These are phyloP conservation scores for Gynandropsis gynandra DNA, from an alignment of 345 rosid genomes.

Conservation along the genomic window DNA sequence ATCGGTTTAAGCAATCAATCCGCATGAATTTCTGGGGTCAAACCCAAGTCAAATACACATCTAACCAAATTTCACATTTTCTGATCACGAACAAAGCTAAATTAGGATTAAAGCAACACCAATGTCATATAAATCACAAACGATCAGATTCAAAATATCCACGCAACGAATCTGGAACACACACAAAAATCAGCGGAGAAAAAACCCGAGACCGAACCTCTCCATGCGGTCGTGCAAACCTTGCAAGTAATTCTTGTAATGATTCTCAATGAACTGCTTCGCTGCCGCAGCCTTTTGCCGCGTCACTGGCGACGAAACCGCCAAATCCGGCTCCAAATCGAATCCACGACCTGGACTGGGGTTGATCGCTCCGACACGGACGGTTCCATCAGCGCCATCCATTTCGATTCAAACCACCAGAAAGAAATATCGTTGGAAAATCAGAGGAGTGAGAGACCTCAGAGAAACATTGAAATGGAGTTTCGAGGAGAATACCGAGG, in stretches of 20 bases:
- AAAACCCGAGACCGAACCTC: constrained; percentile 37
- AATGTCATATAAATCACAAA: not conserved
- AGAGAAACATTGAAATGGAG: constrained; percentile 18
- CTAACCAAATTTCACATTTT: not conserved
- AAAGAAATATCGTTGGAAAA: not conserved
- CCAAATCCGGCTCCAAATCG: constrained; percentile 55
- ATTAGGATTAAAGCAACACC: too few relatives aligned
- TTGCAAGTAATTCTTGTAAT: constrained; percentile 86
- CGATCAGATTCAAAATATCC: not conserved
- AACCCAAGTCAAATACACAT: constrained; percentile 14
- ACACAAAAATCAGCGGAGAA: too few relatives aligned
- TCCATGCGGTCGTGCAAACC: constrained; percentile 92
- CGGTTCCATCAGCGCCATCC: constrained; percentile 92
- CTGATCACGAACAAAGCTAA: too few relatives aligned
- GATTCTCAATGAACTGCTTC: constrained; percentile 96
- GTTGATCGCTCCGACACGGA: constrained; percentile 56
- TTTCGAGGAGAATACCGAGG: constrained; percentile 19
- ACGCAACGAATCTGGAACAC: not conserved
- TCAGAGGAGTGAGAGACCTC: not conserved
- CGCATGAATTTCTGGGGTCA: constrained; percentile 5
- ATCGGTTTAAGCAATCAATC: not conserved
- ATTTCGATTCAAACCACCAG: constrained; percentile 22
- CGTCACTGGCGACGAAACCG: constrained; percentile 92
- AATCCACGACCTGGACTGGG: constrained; percentile 53
- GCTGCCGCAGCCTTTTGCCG: constrained; percentile 97